Percentiles rank a stretch among this genome's conserved stretches.
phyloP scores from a whole-genome alignment of 352 stramenopile species.

The Pythium brassicae region DNA sequence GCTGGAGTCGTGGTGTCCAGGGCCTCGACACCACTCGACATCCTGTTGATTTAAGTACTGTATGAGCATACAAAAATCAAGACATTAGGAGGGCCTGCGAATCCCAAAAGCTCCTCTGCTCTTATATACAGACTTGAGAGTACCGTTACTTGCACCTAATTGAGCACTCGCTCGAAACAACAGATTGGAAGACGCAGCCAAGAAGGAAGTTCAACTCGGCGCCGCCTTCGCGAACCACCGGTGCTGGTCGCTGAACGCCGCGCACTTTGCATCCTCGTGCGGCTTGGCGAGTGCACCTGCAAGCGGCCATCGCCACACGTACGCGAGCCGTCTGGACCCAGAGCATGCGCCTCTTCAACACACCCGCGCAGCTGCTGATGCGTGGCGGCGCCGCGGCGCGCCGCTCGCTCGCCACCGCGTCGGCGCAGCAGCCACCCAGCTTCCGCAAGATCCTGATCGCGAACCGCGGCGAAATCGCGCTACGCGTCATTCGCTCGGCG shows the following conservation, averaged over 20 bases:
- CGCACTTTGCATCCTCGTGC: no score
- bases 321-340: not conserved
- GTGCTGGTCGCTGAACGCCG: not conserved
- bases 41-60: no score
- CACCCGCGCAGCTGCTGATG: constrained; percentile 12
- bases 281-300: constrained; percentile 46
- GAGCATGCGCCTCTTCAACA: constrained; percentile 12
- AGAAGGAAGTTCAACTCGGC: constrained; percentile 20
- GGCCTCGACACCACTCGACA: no score
- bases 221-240: constrained; percentile 63
- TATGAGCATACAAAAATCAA: no score
- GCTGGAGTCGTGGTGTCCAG: no score
- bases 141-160: no score
- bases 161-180: not conserved
- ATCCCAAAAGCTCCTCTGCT: no score
- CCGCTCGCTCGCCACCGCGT: constrained; percentile 22
- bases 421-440: constrained; percentile 13
- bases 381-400: constrained; percentile 1
- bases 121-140: no score
- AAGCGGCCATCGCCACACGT: constrained; percentile 44
- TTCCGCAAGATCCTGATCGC: constrained; percentile 91
- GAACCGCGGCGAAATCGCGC: constrained; percentile 89
- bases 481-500: constrained; percentile 81
- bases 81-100: no score
- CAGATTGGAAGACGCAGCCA: constrained; percentile 11